Percentiles rank a stretch among this genome's conserved stretches.
These are phyloP conservation scores for Ustilago trichophora DNA, from an alignment of 1,284 basidiomycete genomes.

Conservation along the genomic window DNA sequence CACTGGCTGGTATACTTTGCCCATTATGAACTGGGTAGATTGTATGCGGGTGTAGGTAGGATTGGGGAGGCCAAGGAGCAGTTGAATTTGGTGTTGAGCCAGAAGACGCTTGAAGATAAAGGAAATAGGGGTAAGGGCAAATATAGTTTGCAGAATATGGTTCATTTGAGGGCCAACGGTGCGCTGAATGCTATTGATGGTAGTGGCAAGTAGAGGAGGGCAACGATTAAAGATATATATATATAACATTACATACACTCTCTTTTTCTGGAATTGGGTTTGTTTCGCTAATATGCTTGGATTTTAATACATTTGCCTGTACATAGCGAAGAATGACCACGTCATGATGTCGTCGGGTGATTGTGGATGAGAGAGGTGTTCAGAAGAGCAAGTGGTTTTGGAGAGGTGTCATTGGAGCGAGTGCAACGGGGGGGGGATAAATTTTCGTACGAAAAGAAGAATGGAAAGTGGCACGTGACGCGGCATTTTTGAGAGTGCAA, in stretches of 20 bases:
- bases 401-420: too few species aligned
- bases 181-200: conserved; percentile 50
- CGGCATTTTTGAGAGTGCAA: background rate
- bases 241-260: too few species aligned
- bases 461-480: conserved; percentile 3
- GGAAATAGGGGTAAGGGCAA: conserved; percentile 64
- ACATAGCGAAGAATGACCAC: too few species aligned
- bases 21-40: conserved; percentile 64
- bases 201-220: conserved; percentile 27
- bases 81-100: conserved; percentile 55
- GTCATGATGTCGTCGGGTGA: too few species aligned
- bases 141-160: conserved; percentile 66
- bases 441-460: conserved; percentile 6
- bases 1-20: conserved; percentile 66
- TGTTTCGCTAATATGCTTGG: too few species aligned
- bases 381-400: too few species aligned
- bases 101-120: conserved; percentile 60
- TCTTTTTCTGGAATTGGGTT: too few species aligned
- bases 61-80: conserved; percentile 48
- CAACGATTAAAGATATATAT: too few species aligned
- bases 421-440: background rate
- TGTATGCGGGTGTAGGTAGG: conserved; percentile 49
- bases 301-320: too few species aligned
- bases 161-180: conserved; percentile 59
- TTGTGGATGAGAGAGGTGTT: too few species aligned